These are phyloP conservation scores for Colletotrichum liaoningense DNA, from an alignment of 2,329 filamentous ascomycete genomes.

Conservation along the genomic window DNA sequence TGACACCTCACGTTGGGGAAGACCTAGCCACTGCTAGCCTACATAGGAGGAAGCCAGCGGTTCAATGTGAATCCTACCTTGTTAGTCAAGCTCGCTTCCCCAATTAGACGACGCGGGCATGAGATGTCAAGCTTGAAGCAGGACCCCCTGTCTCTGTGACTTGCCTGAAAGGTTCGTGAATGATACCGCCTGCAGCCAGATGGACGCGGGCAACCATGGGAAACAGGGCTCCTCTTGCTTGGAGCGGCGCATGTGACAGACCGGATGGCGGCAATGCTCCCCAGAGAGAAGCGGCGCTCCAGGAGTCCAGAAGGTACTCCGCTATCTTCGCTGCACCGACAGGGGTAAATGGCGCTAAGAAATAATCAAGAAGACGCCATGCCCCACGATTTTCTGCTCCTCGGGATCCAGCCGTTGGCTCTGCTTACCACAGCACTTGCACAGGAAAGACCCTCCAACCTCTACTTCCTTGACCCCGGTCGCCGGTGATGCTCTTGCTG, in stretches of 20 bases:
- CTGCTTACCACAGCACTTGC: not conserved
- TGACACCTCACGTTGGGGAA: conserved; percentile 3
- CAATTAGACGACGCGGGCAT: not conserved
- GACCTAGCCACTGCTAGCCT: not conserved
- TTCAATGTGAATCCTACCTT: not conserved
- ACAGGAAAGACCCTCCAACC: conserved; percentile 1
- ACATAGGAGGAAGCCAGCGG: not conserved
- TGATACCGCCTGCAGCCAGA: conserved; percentile 10
- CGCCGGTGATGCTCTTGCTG: conserved; percentile 8
- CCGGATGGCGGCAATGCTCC: conserved; percentile 33
- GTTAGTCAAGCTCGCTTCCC: not conserved
- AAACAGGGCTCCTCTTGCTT: conserved; percentile 28
- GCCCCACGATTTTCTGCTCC: conserved; percentile 35
- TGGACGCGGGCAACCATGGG: conserved; percentile 21
- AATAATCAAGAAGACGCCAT: conserved; percentile 38
- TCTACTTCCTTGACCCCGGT: not conserved
- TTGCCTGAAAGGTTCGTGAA: conserved; percentile 17
- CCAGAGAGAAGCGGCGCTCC: conserved; percentile 7
- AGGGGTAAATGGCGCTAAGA: conserved; percentile 35
- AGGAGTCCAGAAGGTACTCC: conserved; percentile 5
- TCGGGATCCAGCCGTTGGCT: conserved; percentile 14
- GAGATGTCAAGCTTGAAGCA: not conserved
- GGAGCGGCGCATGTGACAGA: conserved; percentile 39
- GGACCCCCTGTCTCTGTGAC: not conserved
- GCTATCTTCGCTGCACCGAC: conserved; percentile 16